phyloP scores from a whole-genome alignment of 2,329 filamentous ascomycete genomes.

The Sporothrix globosa region DNA sequence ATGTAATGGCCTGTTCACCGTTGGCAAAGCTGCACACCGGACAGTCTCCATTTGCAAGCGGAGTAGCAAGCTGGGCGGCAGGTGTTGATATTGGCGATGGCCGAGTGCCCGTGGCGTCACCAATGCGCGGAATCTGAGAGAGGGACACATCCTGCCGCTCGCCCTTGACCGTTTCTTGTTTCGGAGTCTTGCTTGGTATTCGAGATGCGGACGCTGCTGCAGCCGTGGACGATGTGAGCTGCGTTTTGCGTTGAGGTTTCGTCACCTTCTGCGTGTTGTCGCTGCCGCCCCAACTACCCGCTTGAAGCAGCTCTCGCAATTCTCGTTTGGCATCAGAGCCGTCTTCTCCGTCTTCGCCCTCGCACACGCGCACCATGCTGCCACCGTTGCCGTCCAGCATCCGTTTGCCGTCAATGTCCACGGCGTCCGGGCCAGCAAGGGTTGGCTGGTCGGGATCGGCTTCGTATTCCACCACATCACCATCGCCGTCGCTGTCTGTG shows the following conservation, averaged over 20 bases:
- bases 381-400: conserved; percentile 69
- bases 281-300: conserved; percentile 37
- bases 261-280: neutral
- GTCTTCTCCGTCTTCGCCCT: conserved; percentile 65
- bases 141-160: neutral
- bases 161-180: neutral
- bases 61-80: neutral
- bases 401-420: conserved; percentile 65
- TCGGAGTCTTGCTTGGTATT: neutral
- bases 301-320: conserved; percentile 64
- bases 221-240: neutral
- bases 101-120: neutral
- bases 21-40: conserved; percentile 72
- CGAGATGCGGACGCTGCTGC: neutral
- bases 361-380: conserved; percentile 74
- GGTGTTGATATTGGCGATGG: neutral
- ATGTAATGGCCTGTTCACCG: conserved; percentile 57
- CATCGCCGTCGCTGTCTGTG: conserved; percentile 55
- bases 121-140: neutral
- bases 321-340: conserved; percentile 64
- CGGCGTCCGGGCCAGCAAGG: conserved; percentile 54
- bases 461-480: conserved; percentile 53
- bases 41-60: conserved; percentile 46
- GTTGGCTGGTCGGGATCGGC: conserved; percentile 56
- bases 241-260: neutral